Base-by-base conservation (phyloP, 2,329 filamentous ascomycete species). In the Aureobasidium uvarum region DNA sequence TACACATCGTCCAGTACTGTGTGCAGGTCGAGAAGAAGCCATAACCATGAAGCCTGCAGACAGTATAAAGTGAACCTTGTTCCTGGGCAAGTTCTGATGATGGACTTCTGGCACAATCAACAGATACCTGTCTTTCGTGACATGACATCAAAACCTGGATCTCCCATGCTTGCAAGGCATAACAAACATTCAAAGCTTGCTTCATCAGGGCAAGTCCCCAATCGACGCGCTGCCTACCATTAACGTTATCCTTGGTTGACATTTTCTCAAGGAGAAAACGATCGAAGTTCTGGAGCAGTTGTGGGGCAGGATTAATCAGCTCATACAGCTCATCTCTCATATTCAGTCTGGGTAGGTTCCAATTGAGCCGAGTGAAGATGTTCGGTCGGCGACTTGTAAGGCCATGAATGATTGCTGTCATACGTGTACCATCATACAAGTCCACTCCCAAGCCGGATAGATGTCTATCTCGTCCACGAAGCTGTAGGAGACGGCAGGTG, bases 1-100 rank as follows among this genome's bases (percentile, higher is more conserved):
- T 60, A 31, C 56, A 60, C 56, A 60, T 60, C 5, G 56, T 31
- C 56, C 56, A 60, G n/a, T 60, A 60, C 13, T 48, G 41, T 36
- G 56, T 50, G 43, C 56, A 60, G 10, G 33, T 48, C 3, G 56
- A 46, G 11, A 60, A 50, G 20, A 60, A 50, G 1, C 56, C 56
- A 48, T 48, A 18, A 6, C 56, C 56, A 13, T 48, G 31, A 16
- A 28, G 33, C 8, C 41, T 36, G 20, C 43, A 50, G 14, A 48
- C 28, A 50, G 38, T 28, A 13, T 38, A 60, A 14, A 60, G 36
- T 2, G 39, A 31, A 11, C n/a, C 5, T n/a, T 23, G n/a, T 54
- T 39, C 51, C 14, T n/a, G 31, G 6, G n/a, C n/a, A 1, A 10
- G 10, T 54, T 5, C 31, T 39, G 33, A 14, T 5, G 3, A 2